Base-by-base conservation (phyloP, 306 rosid species). In the Alnus glutinosa region DNA sequence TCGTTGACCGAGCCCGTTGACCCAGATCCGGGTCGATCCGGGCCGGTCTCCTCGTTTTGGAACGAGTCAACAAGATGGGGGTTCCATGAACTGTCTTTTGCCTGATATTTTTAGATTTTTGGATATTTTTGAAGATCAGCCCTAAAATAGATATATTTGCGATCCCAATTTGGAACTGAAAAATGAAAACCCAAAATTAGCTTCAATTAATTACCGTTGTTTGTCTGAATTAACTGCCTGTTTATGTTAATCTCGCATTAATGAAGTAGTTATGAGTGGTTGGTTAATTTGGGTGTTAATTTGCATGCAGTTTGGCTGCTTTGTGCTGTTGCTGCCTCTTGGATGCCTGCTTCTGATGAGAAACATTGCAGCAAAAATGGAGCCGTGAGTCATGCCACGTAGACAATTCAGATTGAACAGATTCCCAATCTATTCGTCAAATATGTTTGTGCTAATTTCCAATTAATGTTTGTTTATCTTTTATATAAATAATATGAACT, bases 301-400 rank as follows among this genome's bases (percentile, higher is more conserved):
- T 23, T 62, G 80, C 70, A 62, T 88, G 83, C 87, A 95, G 98
- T 76, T 86, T 95, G 96, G 98, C 98, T 89, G 98, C 95, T 79
- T 83, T 95, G 68, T 95, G 98, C 86, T 95, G 98, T 63, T 95
- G 98, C 78, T 95, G 98, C 75, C 86, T 95, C 63, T 78, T 95
- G 85, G 98, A 95, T 3, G 98, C 95, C 7, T 91, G 97, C 91
- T 95, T 95, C 84, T 95, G 86, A 88, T 74, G 75, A 58, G 72
- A 61, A n/a, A 18, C 54, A 30, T 18, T 73, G 78, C 66, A 72
- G 85, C 59, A 18, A 82, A 23, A 84, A 37, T 85, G 85, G 80
- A 72, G 67, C 70, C 1, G 50, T 11, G 58, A 28, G 28, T 70
- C n/a, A 3, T 42, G 15, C 23, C 50, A 5, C 32, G 30, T 42